Base-by-base conservation (phyloP, 148 eudicot species). In the Pouteria glomerata region DNA sequence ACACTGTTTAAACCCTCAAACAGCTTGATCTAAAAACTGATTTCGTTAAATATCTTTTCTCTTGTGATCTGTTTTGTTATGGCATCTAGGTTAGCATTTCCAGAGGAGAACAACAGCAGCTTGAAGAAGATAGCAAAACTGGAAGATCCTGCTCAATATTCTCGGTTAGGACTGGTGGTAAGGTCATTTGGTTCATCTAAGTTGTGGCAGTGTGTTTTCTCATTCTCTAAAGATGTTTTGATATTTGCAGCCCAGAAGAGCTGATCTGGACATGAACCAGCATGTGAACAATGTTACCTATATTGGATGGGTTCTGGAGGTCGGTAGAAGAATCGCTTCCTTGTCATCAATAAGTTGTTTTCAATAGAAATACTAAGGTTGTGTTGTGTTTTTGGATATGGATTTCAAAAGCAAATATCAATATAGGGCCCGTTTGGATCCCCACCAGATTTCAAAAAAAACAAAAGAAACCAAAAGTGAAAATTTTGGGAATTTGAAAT, bases 271-370 rank as follows among this genome's bases (percentile, higher is more conserved):
- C 87, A 94, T 94, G 98, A 94, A 94, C 79, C 90, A 85, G 74
- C 98, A 91, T 82, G 98, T 94, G 31, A 94, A 94, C 76, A 94
- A 94, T 82, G 98, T 94, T 61, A 79, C 98, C 61, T 94, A 94
- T 77, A 87, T 94, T 37, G 98, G 97, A 75, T 94, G 98, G 98
- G 76, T 91, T 63, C 77, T 94, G 33, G 98, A 94, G 97, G 97
- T 91, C 75, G 50, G 89, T 87, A 57, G n/a, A n/a, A 42, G 21
- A 10, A 35, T n/a, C n/a, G n/a, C n/a, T n/a, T n/a, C n/a, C n/a
- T n/a, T n/a, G n/a, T n/a, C n/a, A n/a, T n/a, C n/a, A n/a, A n/a
- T 58, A 16, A 10, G 27, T 51, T 31, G n/a, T 59, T 64, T 1
- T 59, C 57, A n/a, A n/a, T n/a, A n/a, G n/a, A n/a, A n/a, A n/a